Evolutionary conservation across 768 basidiomycete genomes (phyloP).

Genomic region (Boletus subparvulus): DNA sequence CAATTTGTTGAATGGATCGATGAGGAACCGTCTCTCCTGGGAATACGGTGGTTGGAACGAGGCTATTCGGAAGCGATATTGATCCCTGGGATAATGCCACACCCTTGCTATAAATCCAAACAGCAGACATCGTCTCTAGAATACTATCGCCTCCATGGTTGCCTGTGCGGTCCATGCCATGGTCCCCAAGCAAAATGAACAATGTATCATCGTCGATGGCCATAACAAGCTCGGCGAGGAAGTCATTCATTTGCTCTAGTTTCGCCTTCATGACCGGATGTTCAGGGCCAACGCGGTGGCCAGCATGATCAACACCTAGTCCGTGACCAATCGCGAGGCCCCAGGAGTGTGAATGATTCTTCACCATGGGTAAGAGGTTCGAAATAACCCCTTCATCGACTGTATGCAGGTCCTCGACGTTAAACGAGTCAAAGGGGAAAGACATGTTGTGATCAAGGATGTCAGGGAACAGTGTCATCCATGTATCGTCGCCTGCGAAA

Average conservation of each 20-base stretch:
- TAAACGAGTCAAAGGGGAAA: constrained; percentile 93
- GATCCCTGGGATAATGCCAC: constrained; percentile 41
- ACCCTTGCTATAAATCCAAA: constrained; percentile 93
- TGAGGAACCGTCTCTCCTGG: constrained; percentile 54
- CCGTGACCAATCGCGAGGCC: constrained; percentile 91
- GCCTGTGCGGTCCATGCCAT: constrained; percentile 93
- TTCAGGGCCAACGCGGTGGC: constrained; percentile 90
- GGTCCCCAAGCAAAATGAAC: constrained; percentile 90
- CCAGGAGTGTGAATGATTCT: constrained; percentile 55
- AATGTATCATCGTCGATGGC: constrained; percentile 83
- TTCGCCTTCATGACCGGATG: constrained; percentile 85
- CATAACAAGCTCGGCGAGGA: constrained; percentile 71
- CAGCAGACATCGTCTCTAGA: constrained; percentile 78
- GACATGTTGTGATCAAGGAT: constrained; percentile 71
- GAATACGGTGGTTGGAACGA: constrained; percentile 57
- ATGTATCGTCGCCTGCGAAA: constrained; percentile 97
- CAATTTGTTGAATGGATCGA: constrained; percentile 87
- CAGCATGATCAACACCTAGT: constrained; percentile 94
- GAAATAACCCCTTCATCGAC: constrained; percentile 89
- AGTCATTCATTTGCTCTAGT: constrained; percentile 82
- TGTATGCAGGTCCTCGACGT: constrained; percentile 96
- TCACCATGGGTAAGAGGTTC: constrained; percentile 80
- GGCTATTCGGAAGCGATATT: constrained; percentile 42
- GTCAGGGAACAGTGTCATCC: constrained; percentile 85
- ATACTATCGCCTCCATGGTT: constrained; percentile 93